Base-by-base conservation (phyloP, 164 flowering plant species). In the Liquidambar formosana region DNA sequence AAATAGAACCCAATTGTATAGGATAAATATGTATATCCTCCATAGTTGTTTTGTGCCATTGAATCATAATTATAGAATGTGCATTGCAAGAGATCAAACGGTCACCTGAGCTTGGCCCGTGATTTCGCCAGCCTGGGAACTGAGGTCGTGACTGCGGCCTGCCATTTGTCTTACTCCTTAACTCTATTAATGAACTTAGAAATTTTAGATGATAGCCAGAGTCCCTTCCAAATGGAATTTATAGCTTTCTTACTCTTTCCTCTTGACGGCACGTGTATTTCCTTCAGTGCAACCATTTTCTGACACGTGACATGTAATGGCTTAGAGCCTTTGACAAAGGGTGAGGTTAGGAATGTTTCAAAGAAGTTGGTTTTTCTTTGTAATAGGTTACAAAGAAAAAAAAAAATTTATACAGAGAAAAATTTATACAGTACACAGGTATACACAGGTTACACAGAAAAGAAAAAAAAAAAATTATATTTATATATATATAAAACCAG, bases 51-150 rank as follows among this genome's bases (percentile, higher is more conserved):
- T 18, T 21, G 19, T 23, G 57, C 9, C 5, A 11, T 58, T 1
- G 38, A 25, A 28, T 4, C n/a, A 19, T 4, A 0, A 62, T 43
- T 10, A 8, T 33, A 2, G 41, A 33, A 33, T 2, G 6, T 33
- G 41, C 41, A 41, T 10, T 1, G 14, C 19, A 45, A 48, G 33
- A 4, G 44, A 38, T 19, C 52, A 9, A 46, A 16, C 23, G 33
- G 27, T 5, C 26, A 69, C 81, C 78, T 78, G 82, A 51, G 74
- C 71, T 66, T 78, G 81, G 19, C 71, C 81, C 19, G 73, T 45
- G n/a, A 52, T 5, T 28, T 68, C 65, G 56, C 70, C 78, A n/a
- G 77, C 66, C 22, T 61, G 16, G 59, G 49, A 5, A n/a, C 62
- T 12, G 3, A 61, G 4, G 47, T 71, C 48, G 26, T 57, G 60